Base-by-base conservation (phyloP, 2,329 filamentous ascomycete genomes). In the Pseudogymnoascus sp. region DNA sequence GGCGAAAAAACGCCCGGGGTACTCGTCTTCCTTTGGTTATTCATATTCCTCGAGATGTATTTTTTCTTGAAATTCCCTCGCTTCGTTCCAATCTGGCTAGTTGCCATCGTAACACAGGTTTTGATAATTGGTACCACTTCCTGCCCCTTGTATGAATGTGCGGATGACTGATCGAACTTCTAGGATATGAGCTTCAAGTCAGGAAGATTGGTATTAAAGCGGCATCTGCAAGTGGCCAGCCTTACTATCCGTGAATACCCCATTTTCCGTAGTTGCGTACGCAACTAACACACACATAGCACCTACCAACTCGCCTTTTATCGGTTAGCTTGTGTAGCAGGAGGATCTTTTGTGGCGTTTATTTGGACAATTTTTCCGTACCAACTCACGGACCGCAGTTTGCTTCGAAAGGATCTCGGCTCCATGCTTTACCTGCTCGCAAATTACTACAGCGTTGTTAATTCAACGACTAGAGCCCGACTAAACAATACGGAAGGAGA, bases 361-460 rank as follows among this genome's bases (percentile, higher is more conserved):
- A 79, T 93, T 68, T 93, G 88, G 88, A 92, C 89, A 0, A 81
- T 91, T 62, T 90, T 92, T 70, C 89, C 89, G 0, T 89, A 83
- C 65, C 88, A 89, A 0, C 81, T 91, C 52, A 88, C 88, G 0
- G 89, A 92, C 67, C 86, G 89, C 63, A 85, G 85, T 2, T 84
- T 85, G 68, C 78, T 92, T 4, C 81, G 89, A 5, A 84, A 84
- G 66, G 87, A 88, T 65, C 77, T 92, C 0, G 88, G 88, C 2
- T 83, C 83, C 0, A 84, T 88, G 0, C 76, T 93, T 2, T 91
- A 90, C 71, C 78, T 92, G 1, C 79, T 91, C 2, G 89, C 88
- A 3, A 91, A 90, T 69, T 90, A 88, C 72, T 91, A 90, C 71
- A 87, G 83, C 4, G 83, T 88, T 65, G 85, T 90, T 65, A 84